Evolutionary conservation across 768 basidiomycete species (phyloP).

Genomic region (Pluteus cervinus): DNA sequence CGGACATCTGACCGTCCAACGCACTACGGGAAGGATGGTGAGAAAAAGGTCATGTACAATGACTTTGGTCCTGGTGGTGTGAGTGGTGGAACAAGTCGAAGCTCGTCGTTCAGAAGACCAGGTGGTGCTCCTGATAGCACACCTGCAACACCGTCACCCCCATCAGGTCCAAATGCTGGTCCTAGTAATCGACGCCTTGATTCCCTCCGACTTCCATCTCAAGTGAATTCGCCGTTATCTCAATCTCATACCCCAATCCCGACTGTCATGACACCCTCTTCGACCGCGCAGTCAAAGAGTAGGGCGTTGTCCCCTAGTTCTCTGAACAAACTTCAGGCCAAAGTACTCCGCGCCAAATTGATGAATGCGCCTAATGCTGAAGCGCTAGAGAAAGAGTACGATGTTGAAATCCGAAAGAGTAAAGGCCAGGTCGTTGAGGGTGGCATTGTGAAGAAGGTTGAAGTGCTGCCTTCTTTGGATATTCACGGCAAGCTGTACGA

Average conservation of each 20-base stretch:
- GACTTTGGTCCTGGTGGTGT: conserved; percentile 50
- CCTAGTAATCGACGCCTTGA: conserved; percentile 50
- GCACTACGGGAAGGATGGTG: conserved; percentile 30
- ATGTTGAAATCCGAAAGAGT: conserved; percentile 51
- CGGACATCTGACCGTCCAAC: conserved; percentile 24
- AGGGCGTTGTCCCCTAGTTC: conserved; percentile 68
- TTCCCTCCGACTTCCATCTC: conserved; percentile 55
- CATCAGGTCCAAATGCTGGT: conserved; percentile 23
- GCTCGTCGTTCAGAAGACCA: conserved; percentile 84
- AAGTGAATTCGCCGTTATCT: conserved; percentile 49
- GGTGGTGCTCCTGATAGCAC: conserved; percentile 50
- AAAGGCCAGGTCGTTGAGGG: conserved; percentile 36
- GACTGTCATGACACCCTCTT: conserved; percentile 80
- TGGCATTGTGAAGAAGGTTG: conserved; percentile 54
- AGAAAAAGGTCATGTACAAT: conserved; percentile 62
- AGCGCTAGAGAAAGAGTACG: conserved; percentile 80
- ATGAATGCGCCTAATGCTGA: conserved; percentile 75
- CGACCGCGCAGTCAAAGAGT: conserved; percentile 19
- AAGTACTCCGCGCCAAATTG: conserved; percentile 86
- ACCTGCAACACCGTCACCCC: conserved; percentile 60
- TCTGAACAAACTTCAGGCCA: conserved; percentile 89
- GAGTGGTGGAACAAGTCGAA: conserved; percentile 71
- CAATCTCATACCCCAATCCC: conserved; percentile 83
- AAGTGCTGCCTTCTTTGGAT: conserved; percentile 88
- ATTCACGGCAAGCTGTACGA: conserved; percentile 84